Percentiles rank a stretch among this genome's conserved stretches.
phyloP scores from a whole-genome alignment of 768 basidiomycete species.

The Pleurotus cornucopiae region DNA sequence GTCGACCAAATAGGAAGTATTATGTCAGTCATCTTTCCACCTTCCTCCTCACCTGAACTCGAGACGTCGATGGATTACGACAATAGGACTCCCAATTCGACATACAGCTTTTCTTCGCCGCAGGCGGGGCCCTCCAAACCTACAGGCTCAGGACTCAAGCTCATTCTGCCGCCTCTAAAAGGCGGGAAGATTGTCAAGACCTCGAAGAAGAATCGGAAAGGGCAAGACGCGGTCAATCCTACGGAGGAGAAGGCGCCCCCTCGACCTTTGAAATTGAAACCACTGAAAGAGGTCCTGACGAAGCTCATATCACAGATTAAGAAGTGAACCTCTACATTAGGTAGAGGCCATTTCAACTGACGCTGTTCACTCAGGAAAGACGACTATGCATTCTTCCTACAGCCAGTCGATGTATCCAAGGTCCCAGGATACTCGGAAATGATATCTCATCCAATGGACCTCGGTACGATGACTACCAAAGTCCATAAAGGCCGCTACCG shows the following conservation, averaged over 20 bases:
- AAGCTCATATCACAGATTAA: conserved; percentile 71
- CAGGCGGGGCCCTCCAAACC: conserved; percentile 5
- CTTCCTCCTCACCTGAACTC: too few species aligned
- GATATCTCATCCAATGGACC: conserved; percentile 87
- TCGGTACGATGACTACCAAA: conserved; percentile 82
- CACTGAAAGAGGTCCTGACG: conserved; percentile 68
- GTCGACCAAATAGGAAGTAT: too few species aligned
- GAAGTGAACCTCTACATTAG: conserved; percentile 43
- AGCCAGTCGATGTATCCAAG: conserved; percentile 56
- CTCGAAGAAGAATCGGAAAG: conserved; percentile 40
- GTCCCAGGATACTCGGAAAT: conserved; percentile 64
- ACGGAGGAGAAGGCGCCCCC: conserved; percentile 29
- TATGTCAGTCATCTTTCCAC: too few species aligned
- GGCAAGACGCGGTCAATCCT: conserved; percentile 16
- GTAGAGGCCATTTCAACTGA: conserved; percentile 9
- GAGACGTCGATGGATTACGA: too few species aligned
- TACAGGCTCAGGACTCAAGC: conserved; percentile 49
- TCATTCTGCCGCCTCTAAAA: conserved; percentile 66
- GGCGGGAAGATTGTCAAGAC: conserved; percentile 53
- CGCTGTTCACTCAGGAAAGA: conserved; percentile 53
- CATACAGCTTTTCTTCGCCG: conserved; percentile 3
- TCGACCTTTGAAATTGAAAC: conserved; percentile 70
- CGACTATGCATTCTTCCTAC: conserved; percentile 80
- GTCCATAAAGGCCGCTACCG: conserved; percentile 74
- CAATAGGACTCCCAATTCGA: too few species aligned